Evolutionary conservation across 768 basidiomycete species (phyloP), one percentile per base, ranked within the genome.

Genomic region (Phaeotremella skinneri): DNA sequence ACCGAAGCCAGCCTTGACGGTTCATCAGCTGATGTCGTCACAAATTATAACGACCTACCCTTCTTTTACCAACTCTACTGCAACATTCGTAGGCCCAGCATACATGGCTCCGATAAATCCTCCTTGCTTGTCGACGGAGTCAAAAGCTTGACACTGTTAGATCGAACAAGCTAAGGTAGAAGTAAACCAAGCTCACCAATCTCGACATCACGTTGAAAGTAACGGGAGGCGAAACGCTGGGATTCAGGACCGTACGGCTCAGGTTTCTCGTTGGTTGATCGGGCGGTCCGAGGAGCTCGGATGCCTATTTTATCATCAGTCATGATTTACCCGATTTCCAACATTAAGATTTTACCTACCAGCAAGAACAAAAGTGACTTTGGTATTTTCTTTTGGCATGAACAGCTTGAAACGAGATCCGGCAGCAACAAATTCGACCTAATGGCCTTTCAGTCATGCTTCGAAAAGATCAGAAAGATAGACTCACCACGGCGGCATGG

Each of bases 391-490:
- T 75, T 89, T 91, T 0, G 90, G 89, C 32, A 92, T 81, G 70
- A 85, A 83, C 23, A 99, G 82, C 91, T 92, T 99, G 85, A 93
- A 98, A 53, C 94, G 85, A 11, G 93, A 96, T 26, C 93, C 94
- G 32, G 91, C 85, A 41, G 92, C 86, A 53, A 97, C 91, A 72
- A 90, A 96, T 39, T 98, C 93, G 17, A 98, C 90, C 68, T 70
- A 23, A 31, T 34, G 6, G 43, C 6, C n/a, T 52, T 27, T 63
- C 48, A 62, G 47, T 31, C 26, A 7, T 6, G 17, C 16, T 16
- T 5, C 41, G n/a, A 5, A 21, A n/a, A 52, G 3, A 26, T 20
- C 31, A 41, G 41, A 20, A 3, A 34, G 4, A 45, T 45, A 29
- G n/a, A 65, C 62, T 56, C 26, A 72, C 75, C 9, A 94, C 80